Evolutionary conservation across 1,284 basidiomycete species (phyloP).

Genomic region (Ustilago trichophora): DNA sequence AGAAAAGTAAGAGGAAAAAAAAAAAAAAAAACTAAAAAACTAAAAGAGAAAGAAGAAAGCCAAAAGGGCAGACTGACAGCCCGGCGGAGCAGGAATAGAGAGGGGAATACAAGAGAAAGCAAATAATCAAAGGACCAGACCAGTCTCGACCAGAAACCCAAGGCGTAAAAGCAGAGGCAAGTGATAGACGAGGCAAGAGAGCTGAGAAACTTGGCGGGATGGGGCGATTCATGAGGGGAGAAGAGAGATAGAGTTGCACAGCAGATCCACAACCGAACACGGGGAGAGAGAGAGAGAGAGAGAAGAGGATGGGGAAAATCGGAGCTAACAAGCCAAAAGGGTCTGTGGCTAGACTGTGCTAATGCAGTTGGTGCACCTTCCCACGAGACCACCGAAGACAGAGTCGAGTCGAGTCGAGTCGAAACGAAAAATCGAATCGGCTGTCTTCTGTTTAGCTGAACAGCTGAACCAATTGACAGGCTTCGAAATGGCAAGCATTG

Average conservation of each 20-base stretch:
- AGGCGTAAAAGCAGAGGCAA: not conserved
- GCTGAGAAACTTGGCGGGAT: constrained; percentile 1
- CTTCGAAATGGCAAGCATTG: too few relatives aligned
- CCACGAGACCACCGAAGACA: too few relatives aligned
- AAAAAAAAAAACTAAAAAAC: too few relatives aligned
- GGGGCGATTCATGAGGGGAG: not conserved
- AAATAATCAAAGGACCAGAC: not conserved
- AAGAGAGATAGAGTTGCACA: not conserved
- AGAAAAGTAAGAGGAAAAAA: too few relatives aligned
- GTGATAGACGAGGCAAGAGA: not conserved
- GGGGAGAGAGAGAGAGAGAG: not conserved
- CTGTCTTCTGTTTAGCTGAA: too few relatives aligned
- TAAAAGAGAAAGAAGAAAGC: not conserved
- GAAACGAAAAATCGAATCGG: too few relatives aligned
- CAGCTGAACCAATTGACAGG: too few relatives aligned
- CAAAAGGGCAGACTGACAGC: not conserved
- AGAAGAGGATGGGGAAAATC: not conserved
- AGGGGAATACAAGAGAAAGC: not conserved
- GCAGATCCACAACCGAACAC: too few relatives aligned
- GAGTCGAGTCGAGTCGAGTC: too few relatives aligned
- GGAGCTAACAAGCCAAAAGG: not conserved
- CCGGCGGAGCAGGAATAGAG: constrained; percentile 2
- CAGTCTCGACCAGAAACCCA: too few relatives aligned
- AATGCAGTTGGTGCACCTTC: not conserved
- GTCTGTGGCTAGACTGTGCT: not conserved